Conservation (phyloP, 805 yeast genomes). For the Cyberlindnera suaveolens region DNA sequence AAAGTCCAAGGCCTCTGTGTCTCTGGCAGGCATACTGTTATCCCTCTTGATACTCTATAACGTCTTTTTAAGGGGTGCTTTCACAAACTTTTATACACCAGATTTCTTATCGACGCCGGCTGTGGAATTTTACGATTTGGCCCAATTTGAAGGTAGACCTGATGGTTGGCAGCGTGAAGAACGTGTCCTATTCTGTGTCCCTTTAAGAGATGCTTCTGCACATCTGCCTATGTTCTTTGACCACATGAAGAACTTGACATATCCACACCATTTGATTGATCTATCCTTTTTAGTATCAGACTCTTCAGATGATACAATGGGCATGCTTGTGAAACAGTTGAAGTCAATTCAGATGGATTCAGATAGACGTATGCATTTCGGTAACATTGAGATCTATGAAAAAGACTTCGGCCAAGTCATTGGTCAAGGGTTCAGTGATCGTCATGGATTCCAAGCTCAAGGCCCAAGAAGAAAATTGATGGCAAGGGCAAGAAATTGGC, state of each 20-base stretch:
- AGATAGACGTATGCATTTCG: conserved; percentile 59
- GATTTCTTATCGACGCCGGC: conserved; percentile 27
- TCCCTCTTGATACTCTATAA: conserved; percentile 13
- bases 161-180: conserved; percentile 83
- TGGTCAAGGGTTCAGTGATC: conserved; percentile 88
- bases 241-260: conserved; percentile 74
- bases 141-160: conserved; percentile 57
- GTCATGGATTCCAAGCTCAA: conserved; percentile 96
- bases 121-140: conserved; percentile 71
- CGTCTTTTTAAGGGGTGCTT: conserved; percentile 5
- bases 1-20: conserved; percentile 1
- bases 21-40: conserved; percentile 11
- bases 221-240: conserved; percentile 87
- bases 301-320: conserved; percentile 85
- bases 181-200: conserved; percentile 81
- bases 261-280: conserved; percentile 85
- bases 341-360: conserved; percentile 60
- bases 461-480: conserved; percentile 92
- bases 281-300: conserved; percentile 84
- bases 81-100: conserved; percentile 27
- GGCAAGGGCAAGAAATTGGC: conserved; percentile 97
- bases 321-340: conserved; percentile 51
- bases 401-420: conserved; percentile 91
- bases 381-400: conserved; percentile 79
- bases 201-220: conserved; percentile 85